A percentile compares a stretch with the other conserved stretches of the same genome.
Evolutionary conservation across 2,329 filamentous ascomycete species (phyloP).

Genomic region (Neofusicoccum cordaticola): DNA sequence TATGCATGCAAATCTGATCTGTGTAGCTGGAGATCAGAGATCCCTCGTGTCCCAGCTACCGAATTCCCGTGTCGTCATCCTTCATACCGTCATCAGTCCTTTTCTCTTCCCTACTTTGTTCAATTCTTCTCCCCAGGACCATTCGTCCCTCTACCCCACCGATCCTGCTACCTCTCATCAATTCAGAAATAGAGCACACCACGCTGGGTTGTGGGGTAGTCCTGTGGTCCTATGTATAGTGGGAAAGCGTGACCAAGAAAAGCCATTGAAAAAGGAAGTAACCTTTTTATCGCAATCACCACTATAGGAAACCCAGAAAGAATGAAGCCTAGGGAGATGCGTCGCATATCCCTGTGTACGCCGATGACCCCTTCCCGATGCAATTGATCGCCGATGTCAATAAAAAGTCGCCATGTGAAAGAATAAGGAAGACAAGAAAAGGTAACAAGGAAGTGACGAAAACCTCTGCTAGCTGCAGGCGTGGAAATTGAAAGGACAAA

Average conservation of each 20-base stretch:
- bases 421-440: neutral
- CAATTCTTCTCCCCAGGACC: neutral
- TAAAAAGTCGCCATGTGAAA: neutral
- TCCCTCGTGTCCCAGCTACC: neutral
- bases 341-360: neutral
- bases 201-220: neutral
- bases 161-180: neutral
- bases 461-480: neutral
- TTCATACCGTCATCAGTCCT: neutral
- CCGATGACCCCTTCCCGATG: constrained; percentile 2
- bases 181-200: neutral
- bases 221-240: neutral
- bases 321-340: neutral
- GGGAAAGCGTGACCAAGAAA: neutral
- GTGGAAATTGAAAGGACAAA: neutral
- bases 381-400: neutral
- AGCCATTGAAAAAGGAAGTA: neutral
- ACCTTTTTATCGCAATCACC: neutral
- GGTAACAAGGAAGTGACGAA: neutral
- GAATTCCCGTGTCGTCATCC: neutral
- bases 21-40: neutral
- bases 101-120: neutral
- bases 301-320: neutral
- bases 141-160: neutral
- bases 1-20: no score